phyloP scores from a whole-genome alignment of 257 asterid genomes.

The Fraxinus pennsylvanica region DNA sequence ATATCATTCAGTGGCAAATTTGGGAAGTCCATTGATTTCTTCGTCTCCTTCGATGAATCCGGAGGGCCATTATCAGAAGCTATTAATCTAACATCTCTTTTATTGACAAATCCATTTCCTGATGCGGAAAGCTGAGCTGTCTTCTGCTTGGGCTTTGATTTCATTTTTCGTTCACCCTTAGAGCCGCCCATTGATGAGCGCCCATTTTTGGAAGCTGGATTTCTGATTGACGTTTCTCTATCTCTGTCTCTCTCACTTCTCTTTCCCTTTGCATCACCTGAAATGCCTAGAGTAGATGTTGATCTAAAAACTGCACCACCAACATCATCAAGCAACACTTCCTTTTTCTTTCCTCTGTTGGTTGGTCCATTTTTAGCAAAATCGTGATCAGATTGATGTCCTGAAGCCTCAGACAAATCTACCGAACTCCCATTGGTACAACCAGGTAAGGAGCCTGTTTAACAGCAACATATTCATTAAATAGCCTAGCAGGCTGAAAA shows the following conservation, averaged over 20 bases:
- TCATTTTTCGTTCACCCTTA: constrained; percentile 81
- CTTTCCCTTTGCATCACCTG: constrained; percentile 81
- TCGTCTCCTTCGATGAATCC: constrained; percentile 37
- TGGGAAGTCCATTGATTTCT: constrained; percentile 39
- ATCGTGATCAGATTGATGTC: constrained; percentile 45
- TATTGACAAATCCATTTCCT: constrained; percentile 53
- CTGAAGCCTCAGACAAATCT: constrained; percentile 39
- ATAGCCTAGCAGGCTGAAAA: constrained; percentile 12
- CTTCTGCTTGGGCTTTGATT: constrained; percentile 78
- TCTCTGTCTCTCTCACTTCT: constrained; percentile 69
- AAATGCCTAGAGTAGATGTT: constrained; percentile 50
- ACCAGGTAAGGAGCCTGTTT: constrained; percentile 31
- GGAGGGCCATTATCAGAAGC: constrained; percentile 46
- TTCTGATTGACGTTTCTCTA: constrained; percentile 30
- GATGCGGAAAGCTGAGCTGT: constrained; percentile 84
- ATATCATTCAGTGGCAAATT: constrained; percentile 50
- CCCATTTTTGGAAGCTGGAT: constrained; percentile 38
- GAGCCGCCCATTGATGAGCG: constrained; percentile 57
- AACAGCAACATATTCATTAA: constrained; percentile 6
- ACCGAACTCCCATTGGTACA: constrained; percentile 37
- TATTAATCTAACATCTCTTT: constrained; percentile 52
- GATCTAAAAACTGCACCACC: constrained; percentile 53
- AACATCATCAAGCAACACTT: constrained; percentile 74
- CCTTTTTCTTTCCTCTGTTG: constrained; percentile 83
- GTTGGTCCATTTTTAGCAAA: constrained; percentile 61